phyloP scores from a whole-genome alignment of 1,284 basidiomycete genomes.

The Sporisorium graminicola region DNA sequence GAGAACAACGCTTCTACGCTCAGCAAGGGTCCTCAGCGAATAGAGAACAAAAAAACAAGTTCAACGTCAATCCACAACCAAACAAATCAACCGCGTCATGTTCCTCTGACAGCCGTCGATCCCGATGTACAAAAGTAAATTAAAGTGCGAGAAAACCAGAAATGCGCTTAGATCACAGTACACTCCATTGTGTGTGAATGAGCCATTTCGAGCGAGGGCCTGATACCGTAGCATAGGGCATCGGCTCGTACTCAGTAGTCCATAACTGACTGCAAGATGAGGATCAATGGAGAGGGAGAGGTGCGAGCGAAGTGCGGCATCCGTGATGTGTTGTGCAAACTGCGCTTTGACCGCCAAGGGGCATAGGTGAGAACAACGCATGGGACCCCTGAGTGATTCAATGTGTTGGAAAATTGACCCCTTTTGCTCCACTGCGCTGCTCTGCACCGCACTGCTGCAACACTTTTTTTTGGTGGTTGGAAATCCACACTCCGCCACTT shows the following conservation, averaged over 20 bases:
- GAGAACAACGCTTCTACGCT: background rate
- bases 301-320: background rate
- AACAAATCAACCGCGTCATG: background rate
- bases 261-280: background rate
- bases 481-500: background rate
- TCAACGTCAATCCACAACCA: background rate
- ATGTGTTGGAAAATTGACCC: background rate
- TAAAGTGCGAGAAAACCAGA: too few species aligned
- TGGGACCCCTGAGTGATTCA: background rate
- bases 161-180: too few species aligned
- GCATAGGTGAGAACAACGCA: background rate
- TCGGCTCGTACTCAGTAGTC: too few species aligned
- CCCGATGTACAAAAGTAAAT: background rate
- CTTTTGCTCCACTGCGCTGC: background rate
- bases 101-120: constrained; percentile 3
- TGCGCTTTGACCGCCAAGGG: background rate
- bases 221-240: too few species aligned
- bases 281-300: background rate
- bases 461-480: too few species aligned
- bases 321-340: background rate
- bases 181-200: too few species aligned
- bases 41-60: background rate
- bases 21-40: background rate
- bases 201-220: too few species aligned
- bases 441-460: background rate